These are phyloP conservation scores for Sporothrix mexicana DNA, from an alignment of 2,329 filamentous ascomycete species.

Conservation along the genomic window DNA sequence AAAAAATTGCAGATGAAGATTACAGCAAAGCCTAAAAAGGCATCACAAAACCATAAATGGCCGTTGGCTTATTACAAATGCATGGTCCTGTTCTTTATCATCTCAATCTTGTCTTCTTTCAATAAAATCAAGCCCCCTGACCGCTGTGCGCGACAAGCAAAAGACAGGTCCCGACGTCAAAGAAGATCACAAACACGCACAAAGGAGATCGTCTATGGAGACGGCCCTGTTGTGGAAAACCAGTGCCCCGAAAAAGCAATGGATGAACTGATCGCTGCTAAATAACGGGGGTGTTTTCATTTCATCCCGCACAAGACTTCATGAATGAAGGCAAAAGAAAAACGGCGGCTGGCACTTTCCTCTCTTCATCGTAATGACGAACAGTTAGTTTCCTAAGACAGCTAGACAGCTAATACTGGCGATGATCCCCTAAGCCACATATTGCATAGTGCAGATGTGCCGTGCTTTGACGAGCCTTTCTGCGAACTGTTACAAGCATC, in stretches of 20 bases:
- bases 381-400: conserved; percentile 6
- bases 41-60: not conserved
- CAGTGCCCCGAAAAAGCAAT: not conserved
- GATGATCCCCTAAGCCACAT: not conserved
- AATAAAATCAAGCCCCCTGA: not conserved
- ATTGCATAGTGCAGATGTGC: not conserved
- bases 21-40: too few relatives aligned
- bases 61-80: not conserved
- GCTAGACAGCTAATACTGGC: not conserved
- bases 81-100: not conserved
- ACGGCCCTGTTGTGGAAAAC: conserved; percentile 5
- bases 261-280: not conserved
- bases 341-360: not conserved
- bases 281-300: conserved; percentile 3
- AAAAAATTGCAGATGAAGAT: not conserved
- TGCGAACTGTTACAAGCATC: not conserved
- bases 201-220: conserved; percentile 5
- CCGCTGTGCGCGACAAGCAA: conserved; percentile 10
- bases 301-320: not conserved
- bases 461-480: not conserved
- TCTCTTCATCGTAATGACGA: not conserved
- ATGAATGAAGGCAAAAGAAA: not conserved
- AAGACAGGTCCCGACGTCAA: not conserved
- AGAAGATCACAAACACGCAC: not conserved
- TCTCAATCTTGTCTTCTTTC: not conserved